Percentiles rank a stretch among this genome's conserved stretches.
Conservation (phyloP, 495 filamentous ascomycete species). For the Aspergillus bertholletiae region DNA sequence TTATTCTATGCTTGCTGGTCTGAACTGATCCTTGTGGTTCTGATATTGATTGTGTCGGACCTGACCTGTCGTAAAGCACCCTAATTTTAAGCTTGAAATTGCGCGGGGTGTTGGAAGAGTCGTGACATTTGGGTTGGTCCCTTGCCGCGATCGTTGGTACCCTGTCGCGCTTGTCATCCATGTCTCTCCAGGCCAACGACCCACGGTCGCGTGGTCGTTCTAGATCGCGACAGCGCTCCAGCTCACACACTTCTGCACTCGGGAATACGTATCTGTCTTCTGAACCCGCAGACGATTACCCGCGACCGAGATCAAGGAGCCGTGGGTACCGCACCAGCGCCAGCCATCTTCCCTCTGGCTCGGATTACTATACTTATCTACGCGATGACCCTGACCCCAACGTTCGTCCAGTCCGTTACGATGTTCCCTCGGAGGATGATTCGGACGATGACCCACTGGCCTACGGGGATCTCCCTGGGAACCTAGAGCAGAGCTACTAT, state of each 20-base stretch:
- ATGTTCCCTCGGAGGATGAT: slow-evolving; percentile 34
- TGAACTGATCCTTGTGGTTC: not conserved
- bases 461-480: slow-evolving; percentile 30
- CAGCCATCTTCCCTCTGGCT: slow-evolving; percentile 40
- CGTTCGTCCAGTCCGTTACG: slow-evolving; percentile 23
- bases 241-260: slow-evolving; percentile 43
- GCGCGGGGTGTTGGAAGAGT: not conserved
- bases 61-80: not conserved
- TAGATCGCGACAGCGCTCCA: slow-evolving; percentile 52
- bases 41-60: not conserved
- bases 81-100: not conserved
- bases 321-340: slow-evolving; percentile 40
- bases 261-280: slow-evolving; percentile 24
- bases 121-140: slow-evolving; percentile 1
- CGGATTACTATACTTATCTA: slow-evolving; percentile 35
- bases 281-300: slow-evolving; percentile 17
- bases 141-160: slow-evolving; percentile 3
- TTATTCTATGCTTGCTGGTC: not conserved
- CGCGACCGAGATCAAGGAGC: slow-evolving; percentile 17
- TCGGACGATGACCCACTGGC: slow-evolving; percentile 38
- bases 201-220: slow-evolving; percentile 57
- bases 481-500: slow-evolving; percentile 14
- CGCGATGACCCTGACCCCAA: slow-evolving; percentile 22
- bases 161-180: slow-evolving; percentile 13
- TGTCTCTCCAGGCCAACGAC: slow-evolving; percentile 56